Evolutionary conservation across 306 rosid species (phyloP), one percentile per base, ranked within the genome.

Genomic region (Dryas alaskensis): DNA sequence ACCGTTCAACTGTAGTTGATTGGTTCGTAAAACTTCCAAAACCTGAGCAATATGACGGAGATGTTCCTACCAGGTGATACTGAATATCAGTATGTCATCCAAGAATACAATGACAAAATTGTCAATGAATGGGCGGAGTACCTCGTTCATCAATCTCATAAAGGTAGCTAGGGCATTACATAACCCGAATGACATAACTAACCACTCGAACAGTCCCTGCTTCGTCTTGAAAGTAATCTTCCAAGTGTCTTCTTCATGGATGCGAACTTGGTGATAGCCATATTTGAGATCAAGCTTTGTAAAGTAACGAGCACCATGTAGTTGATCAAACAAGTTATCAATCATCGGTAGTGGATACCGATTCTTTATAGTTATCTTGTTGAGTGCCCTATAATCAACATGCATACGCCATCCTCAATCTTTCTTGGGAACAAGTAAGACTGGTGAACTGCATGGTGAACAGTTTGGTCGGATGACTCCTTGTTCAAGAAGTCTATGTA

Each of bases 401-500:
- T n/a, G 46, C 54, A 67, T 25, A 47, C 17, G 3, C 9, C 43
- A 47, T 0, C 5, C 19, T 0, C n/a, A n/a, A 12, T 67, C 22
- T 2, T 67, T 67, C 22, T 67, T 67, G 22, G n/a, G 44, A 1
- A 67, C 12, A 10, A 67, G 22, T 1, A 67, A 67, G 10, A 67
- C 12, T 47, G 10, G 22, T 22, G 0, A 22, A 22, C 22, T 0
- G 22, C 22, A 22, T 22, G 22, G 22, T 49, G 73, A 69, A 27
- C 47, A 69, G 6, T 6, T 69, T 13, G 73, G 48, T 4, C 37
- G 31, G 3, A 69, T 10, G 0, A 13, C 61, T 45, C 70, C 54
- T 60, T 60, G 43, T 60, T 60, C 66, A 60, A 27, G 66, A 64
- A 64, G 50, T 64, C 14, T 37, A 5, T 43, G 8, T 42, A 43